Base-by-base conservation (phyloP, 1,284 basidiomycete species). In the Trametes sp. region DNA sequence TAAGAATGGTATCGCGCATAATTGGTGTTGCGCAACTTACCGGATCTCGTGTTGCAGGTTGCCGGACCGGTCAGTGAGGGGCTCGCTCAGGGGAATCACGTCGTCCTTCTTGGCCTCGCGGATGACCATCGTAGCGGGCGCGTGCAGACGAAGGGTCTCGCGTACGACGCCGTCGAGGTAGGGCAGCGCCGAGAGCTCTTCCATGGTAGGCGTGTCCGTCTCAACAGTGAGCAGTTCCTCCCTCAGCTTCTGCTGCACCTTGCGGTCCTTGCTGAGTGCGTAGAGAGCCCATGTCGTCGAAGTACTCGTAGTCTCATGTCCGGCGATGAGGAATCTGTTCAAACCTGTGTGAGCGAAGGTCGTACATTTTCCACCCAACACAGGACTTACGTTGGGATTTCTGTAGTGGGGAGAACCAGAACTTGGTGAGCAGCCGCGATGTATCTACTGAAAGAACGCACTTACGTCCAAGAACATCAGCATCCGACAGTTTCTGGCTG, bases 111-210 rank as follows among this genome's bases (percentile, higher is more conserved):
- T 73, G 0, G 82, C 82, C 10, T 82, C 75, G 3, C 92, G 83
- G 24, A 83, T 71, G 0, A 86, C 85, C 2, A 70, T 72, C 0
- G 85, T 76, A 0, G 92, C 88, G 1, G 92, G 90, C 0, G 87
- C 68, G 66, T 89, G 80, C 11, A 93, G 67, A 16, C 93, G 83
- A 31, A 95, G 76, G 0, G 82, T 81, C 75, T 96, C 94, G 31
- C 88, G 84, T 3, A 92, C 80, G 14, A 94, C 87, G n/a, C 78
- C 76, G 64, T 90, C 88, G 16, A 90, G 85, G 68, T 89, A 89
- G 0, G 83, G 81, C 8, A 90, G 75, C 1, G 79, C 75, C 58
- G 84, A 82, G 24, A 90, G 78, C 56, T 88, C 81, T n/a, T 89
- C 88, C 84, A 87, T 87, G 0, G 82, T 81, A 1, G 76, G 77